phyloP scores from a whole-genome alignment of 2,329 filamentous ascomycete genomes.

The Chrysoporthe cubensis region DNA sequence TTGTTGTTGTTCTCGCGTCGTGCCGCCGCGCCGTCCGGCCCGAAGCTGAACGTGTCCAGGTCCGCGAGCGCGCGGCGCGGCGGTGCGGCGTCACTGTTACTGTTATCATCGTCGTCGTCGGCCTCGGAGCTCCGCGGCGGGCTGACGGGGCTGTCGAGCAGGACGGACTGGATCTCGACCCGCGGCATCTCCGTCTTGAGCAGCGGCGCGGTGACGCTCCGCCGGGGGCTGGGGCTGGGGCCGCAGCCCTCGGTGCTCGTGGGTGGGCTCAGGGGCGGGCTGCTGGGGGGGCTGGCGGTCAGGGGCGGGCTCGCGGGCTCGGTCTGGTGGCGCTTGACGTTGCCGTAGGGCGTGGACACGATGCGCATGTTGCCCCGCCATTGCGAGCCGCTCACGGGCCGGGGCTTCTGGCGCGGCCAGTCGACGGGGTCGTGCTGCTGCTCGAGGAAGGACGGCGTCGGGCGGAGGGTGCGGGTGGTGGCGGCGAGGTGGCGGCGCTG shows the following conservation, averaged over 20 bases:
- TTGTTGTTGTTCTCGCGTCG: neutral
- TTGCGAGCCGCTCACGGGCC: constrained; percentile 26
- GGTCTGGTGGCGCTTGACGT: constrained; percentile 19
- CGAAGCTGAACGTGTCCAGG: constrained; percentile 23
- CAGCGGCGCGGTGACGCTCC: constrained; percentile 22
- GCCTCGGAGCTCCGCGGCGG: constrained; percentile 18
- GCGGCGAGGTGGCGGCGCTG: constrained; percentile 13
- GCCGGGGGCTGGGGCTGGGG: constrained; percentile 11
- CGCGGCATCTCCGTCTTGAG: constrained; percentile 16
- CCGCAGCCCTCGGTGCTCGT: neutral
- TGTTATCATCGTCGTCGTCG: constrained; percentile 4
- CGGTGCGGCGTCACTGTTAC: neutral
- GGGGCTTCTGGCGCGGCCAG: constrained; percentile 28
- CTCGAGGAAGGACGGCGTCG: constrained; percentile 28
- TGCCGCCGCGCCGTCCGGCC: neutral
- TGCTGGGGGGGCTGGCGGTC: constrained; percentile 23
- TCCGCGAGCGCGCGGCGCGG: constrained; percentile 15
- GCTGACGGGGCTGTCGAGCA: constrained; percentile 21
- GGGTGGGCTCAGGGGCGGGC: constrained; percentile 25
- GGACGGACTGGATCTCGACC: constrained; percentile 1
- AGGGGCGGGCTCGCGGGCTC: constrained; percentile 26
- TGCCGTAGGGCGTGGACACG: constrained; percentile 24
- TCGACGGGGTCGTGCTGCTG: constrained; percentile 27
- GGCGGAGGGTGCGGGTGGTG: constrained; percentile 15
- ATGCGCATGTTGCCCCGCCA: constrained; percentile 29